Conservation (phyloP, 1,139 yeast species). For the Pneumocystis sp. region DNA sequence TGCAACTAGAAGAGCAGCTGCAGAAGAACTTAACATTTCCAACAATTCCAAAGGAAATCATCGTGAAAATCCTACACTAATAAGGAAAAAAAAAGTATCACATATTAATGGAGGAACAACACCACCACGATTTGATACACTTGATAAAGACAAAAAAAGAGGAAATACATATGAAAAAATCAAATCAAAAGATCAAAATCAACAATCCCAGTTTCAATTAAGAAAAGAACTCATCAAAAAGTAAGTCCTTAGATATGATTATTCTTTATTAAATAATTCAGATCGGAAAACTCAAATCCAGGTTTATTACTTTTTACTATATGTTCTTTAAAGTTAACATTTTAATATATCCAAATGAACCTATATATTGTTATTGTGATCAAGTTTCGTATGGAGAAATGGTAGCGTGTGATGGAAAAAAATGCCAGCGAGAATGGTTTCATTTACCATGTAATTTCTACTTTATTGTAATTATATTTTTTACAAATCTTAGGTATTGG, state of each 20-base stretch:
- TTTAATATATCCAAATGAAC: conserved; percentile 33
- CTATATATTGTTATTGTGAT: conserved; percentile 87
- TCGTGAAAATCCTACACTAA: conserved; percentile 8
- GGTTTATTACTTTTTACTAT: background rate
- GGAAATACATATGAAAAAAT: background rate
- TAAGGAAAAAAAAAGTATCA: background rate
- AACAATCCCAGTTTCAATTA: background rate
- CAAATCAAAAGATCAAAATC: background rate
- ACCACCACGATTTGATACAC: background rate
- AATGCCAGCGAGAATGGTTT: conserved; percentile 92
- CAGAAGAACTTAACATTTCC: conserved; percentile 12
- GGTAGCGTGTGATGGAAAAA: conserved; percentile 96
- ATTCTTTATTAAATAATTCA: background rate
- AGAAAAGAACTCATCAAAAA: background rate
- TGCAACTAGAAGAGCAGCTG: conserved; percentile 63
- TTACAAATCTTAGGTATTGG: conserved; percentile 36
- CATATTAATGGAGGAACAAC: background rate
- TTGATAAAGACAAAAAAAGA: background rate
- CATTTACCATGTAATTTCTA: conserved; percentile 57
- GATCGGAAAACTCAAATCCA: background rate
- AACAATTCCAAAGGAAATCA: conserved; percentile 6
- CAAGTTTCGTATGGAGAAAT: conserved; percentile 95
- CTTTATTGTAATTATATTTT: background rate
- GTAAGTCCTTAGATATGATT: background rate
- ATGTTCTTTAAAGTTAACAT: background rate